These are phyloP conservation scores for Leccinum ochraceum DNA, from an alignment of 768 basidiomycete genomes.

Conservation along the genomic window DNA sequence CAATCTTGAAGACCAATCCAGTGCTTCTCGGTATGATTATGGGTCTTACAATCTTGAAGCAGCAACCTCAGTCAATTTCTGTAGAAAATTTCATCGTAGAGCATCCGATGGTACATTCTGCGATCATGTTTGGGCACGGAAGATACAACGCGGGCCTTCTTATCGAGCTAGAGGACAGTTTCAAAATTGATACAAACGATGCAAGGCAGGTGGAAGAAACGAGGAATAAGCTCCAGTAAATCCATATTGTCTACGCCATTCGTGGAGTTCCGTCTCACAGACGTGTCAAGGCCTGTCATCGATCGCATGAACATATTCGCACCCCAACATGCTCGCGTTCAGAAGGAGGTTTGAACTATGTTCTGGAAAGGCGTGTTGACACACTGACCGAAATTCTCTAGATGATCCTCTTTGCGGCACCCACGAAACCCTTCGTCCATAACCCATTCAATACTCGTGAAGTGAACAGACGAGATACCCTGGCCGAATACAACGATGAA, in stretches of 20 bases:
- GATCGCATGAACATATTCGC: constrained; percentile 25
- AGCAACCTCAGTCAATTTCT: background rate
- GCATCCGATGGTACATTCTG: constrained; percentile 17
- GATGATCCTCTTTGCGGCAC: constrained; percentile 20
- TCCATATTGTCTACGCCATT: background rate
- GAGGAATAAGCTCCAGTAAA: constrained; percentile 19
- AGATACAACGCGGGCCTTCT: constrained; percentile 20
- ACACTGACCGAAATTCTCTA: background rate
- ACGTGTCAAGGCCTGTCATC: constrained; percentile 6
- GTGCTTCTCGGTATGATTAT: constrained; percentile 16
- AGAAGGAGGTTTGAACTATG: constrained; percentile 18
- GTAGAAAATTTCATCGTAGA: constrained; percentile 19
- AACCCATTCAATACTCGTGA: background rate
- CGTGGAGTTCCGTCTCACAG: constrained; percentile 4
- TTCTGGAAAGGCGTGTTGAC: background rate
- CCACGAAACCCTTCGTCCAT: constrained; percentile 16
- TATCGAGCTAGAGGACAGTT: constrained; percentile 14
- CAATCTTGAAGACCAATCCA: constrained; percentile 15
- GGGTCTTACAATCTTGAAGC: background rate
- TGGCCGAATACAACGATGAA: constrained; percentile 12
- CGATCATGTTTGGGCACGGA: constrained; percentile 25
- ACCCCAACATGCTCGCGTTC: constrained; percentile 22
- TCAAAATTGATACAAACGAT: constrained; percentile 14
- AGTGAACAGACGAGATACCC: constrained; percentile 16
- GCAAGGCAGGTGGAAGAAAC: constrained; percentile 11